Evolutionary conservation across 257 asterid genomes (phyloP), one percentile per base, ranked within the genome.

Genomic region (Solanum chaucha): DNA sequence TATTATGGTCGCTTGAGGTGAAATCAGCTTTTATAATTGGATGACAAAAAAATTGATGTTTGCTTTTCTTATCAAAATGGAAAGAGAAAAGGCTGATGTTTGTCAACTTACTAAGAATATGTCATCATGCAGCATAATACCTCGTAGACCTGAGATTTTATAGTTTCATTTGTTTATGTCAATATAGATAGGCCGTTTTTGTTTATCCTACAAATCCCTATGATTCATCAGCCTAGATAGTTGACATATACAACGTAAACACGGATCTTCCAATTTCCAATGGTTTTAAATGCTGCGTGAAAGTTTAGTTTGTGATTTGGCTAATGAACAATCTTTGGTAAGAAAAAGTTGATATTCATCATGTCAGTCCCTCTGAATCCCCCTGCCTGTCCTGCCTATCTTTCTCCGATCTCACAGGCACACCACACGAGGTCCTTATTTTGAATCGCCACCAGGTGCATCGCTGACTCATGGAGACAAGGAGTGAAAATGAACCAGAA

Each of bases 401-500:
- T 3, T 80, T 81, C 44, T 48, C 83, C 4, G 8, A 38, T 75
- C 85, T 48, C 28, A 30, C 15, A 48, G 41, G 85, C 30, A 28
- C 68, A 2, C 6, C 24, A 24, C 65, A 28, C 19, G 51, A 5
- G 28, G 67, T 80, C 85, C 38, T 80, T 4, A 46, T 26, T 15
- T 80, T 46, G 85, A 10, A 80, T 80, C 26, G 22, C 40, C 84
- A 28, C 40, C 40, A 80, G 26, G 40, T 15, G 64, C 64, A 26
- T 61, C 30, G 12, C 68, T 28, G 68, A 19, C 10, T 2, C 17
- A 88, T 88, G 91, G 91, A 87, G 84, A 28, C 72, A 38, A 55
- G 19, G 44, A 85, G 71, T 26, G 88, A 55, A n/a, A 67, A 80
- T 88, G 94, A 87, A 86, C 92, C 44, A 65, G 87, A 90, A 86